Base-by-base conservation (phyloP, 2,329 filamentous ascomycete genomes). In the Microcyclospora pomicola region DNA sequence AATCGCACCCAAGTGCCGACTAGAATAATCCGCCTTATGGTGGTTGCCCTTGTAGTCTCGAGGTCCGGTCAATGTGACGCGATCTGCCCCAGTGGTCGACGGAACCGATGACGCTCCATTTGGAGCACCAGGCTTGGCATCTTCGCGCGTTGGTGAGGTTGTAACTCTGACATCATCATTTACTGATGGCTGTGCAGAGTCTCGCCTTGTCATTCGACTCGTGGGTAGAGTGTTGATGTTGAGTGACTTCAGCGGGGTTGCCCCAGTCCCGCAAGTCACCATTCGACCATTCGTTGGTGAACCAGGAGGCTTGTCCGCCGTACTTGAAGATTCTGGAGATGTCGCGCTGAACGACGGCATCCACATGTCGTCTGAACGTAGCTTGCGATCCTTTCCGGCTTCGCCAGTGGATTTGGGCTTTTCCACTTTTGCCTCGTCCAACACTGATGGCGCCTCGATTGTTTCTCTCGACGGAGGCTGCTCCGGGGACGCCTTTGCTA, bases 181-280 rank as follows among this genome's bases (percentile, higher is more conserved):
- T 32, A 19, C 34, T 28, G 39, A 38, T 12, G 34, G 36, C n/a
- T 39, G 41, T 9, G 37, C 39, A 7, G 44, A 46, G 32, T 46
- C 44, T 33, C 33, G 35, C 14, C 33, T 35, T n/a, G 16, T 28
- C 19, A 35, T 15, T 27, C 31, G 30, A 13, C 24, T 9, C 13
- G 24, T 45, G 3, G 47, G 42, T 9, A 53, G 38, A 6, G 43
- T 49, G 35, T 56, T 56, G 35, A 51, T 46, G 35, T 43, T 52
- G 19, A 55, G 45, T 14, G 50, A 44, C 33, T 51, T 47, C 5
- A 56, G 43, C 10, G 52, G 49, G 1, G 49, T 52, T n/a, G 43
- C 39, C 9, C 40, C 41, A 5, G 46, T 51, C n/a, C 47, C 49
- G 28, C 45, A 48, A 7, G 48, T 50, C 12, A 51, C 48, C 15